phyloP scores from a whole-genome alignment of 1,284 basidiomycete genomes.

The Meira miltonrushii region DNA sequence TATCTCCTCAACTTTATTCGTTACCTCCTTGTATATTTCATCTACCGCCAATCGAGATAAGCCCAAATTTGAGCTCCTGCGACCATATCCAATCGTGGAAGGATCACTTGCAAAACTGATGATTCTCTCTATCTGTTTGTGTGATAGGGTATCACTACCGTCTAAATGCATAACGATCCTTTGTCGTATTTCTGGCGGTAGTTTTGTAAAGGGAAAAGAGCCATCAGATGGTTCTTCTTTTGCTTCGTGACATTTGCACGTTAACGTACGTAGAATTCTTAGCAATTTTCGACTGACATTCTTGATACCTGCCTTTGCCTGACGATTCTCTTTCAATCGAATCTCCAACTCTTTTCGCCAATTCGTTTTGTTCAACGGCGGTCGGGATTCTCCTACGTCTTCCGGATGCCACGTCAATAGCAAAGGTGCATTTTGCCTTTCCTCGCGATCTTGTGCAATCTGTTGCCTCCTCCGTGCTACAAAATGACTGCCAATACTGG shows the following conservation, averaged over 20 bases:
- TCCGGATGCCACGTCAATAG: too few relatives aligned
- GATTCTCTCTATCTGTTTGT: slow-evolving; percentile 2
- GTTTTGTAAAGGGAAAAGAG: background rate
- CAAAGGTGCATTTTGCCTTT: too few relatives aligned
- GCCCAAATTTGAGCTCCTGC: background rate
- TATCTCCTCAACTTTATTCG: background rate
- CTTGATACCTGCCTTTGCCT: background rate
- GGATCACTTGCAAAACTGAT: slow-evolving; percentile 9
- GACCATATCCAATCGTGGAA: slow-evolving; percentile 2
- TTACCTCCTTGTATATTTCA: background rate
- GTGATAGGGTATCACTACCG: background rate
- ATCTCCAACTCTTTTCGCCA: background rate
- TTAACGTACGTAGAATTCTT: background rate
- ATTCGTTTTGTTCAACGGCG: background rate
- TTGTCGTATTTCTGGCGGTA: slow-evolving; percentile 4
- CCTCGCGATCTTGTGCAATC: too few relatives aligned
- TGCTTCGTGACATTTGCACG: background rate
- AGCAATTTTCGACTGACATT: background rate
- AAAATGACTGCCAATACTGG: too few relatives aligned
- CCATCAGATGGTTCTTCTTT: background rate
- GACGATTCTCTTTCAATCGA: background rate
- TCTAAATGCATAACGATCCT: slow-evolving; percentile 2
- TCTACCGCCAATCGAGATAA: background rate
- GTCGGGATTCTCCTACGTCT: too few relatives aligned
- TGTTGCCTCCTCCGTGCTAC: too few relatives aligned